These are phyloP conservation scores for Prosopis cineraria DNA, from an alignment of 306 rosid species.

Conservation along the genomic window DNA sequence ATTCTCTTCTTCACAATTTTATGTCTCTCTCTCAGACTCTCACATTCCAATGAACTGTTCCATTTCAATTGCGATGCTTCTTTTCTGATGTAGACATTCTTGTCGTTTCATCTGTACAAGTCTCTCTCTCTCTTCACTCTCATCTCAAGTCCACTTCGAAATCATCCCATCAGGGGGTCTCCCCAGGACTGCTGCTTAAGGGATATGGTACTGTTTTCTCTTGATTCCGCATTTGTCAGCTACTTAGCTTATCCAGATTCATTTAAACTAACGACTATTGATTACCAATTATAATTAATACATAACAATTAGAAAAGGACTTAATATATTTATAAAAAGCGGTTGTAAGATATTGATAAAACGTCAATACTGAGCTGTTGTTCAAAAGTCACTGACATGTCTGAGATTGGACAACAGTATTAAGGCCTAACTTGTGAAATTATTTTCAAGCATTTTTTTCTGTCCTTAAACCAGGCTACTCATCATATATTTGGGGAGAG, in stretches of 20 bases:
- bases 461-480: not conserved
- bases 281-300: not conserved
- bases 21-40: not conserved
- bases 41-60: conserved; percentile 6
- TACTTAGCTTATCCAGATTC: not conserved
- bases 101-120: conserved; percentile 19
- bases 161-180: conserved; percentile 3
- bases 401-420: not conserved
- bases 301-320: too few species aligned
- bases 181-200: not conserved
- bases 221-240: not conserved
- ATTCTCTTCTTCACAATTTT: conserved; percentile 12
- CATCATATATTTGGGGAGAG: not conserved
- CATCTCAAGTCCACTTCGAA: not conserved
- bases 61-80: conserved; percentile 16
- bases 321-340: too few species aligned
- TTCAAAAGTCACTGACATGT: not conserved
- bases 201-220: not conserved
- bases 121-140: conserved; percentile 5
- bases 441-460: not conserved
- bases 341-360: too few species aligned
- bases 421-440: not conserved
- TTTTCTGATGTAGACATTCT: conserved; percentile 26
- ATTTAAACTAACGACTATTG: not conserved
- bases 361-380: too few species aligned